A percentile compares a stretch with the other conserved stretches of the same genome.
Evolutionary conservation across 169 alveolate genomes (phyloP).

Genomic region (Miamiensis avidus): DNA sequence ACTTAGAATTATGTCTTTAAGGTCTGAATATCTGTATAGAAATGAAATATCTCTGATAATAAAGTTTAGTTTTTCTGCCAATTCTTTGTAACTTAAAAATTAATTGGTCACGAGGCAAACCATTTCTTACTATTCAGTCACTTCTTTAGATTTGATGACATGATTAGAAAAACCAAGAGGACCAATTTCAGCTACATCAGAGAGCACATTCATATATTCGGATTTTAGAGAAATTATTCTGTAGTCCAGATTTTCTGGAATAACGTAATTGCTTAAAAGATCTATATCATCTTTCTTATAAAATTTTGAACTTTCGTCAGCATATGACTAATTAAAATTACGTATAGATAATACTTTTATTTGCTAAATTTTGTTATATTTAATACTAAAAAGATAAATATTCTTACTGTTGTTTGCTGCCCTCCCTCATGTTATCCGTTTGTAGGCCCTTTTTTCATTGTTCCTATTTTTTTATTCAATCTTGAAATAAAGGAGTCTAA

Average conservation of each 20-base stretch:
- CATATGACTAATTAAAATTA: neutral
- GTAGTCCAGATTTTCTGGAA: constrained; percentile 39
- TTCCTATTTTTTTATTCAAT: constrained; percentile 38
- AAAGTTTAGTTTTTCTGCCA: constrained; percentile 36
- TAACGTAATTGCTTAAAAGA: constrained; percentile 33
- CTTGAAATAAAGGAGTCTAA: constrained; percentile 15
- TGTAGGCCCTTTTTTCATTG: constrained; percentile 22
- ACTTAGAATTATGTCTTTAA: constrained; percentile 18
- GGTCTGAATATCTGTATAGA: neutral
- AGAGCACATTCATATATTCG: constrained; percentile 13
- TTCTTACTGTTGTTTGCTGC: too few relatives aligned
- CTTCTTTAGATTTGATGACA: constrained; percentile 10
- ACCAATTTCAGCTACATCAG: constrained; percentile 33
- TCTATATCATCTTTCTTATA: constrained; percentile 42
- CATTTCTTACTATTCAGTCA: constrained; percentile 11
- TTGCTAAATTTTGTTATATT: too few relatives aligned
- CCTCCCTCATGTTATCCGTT: constrained; percentile 8
- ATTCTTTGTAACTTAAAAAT: constrained; percentile 38
- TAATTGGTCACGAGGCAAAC: constrained; percentile 14
- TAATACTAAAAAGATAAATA: too few relatives aligned
- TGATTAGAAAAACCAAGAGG: constrained; percentile 17
- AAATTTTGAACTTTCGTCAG: neutral
- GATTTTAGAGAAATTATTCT: constrained; percentile 39
- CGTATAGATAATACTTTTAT: constrained; percentile 6
- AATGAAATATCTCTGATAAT: constrained; percentile 17